Percentiles rank a stretch among this genome's conserved stretches.
Evolutionary conservation across 148 eudicot genomes (phyloP).

Genomic region (Bassia scoparia): DNA sequence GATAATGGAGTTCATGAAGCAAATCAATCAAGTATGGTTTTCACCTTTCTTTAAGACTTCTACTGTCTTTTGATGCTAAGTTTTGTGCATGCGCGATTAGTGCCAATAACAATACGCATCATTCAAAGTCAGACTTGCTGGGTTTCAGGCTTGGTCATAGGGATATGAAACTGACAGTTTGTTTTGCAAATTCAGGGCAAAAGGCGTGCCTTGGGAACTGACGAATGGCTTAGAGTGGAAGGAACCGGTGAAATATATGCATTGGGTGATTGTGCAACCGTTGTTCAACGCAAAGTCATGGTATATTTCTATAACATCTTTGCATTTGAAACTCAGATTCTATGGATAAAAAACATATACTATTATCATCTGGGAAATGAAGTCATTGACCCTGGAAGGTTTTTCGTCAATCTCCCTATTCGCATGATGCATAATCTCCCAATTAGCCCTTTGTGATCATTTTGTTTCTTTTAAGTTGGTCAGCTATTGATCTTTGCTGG

Average conservation of each 20-base stretch:
- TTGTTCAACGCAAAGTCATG: slow-evolving; percentile 65
- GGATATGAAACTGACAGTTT: neutral
- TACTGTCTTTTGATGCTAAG: neutral
- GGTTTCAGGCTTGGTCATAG: neutral
- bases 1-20: slow-evolving; percentile 56
- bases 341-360: neutral
- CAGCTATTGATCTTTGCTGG: neutral
- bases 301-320: slow-evolving; percentile 29
- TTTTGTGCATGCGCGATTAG: too few relatives aligned
- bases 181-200: slow-evolving; percentile 36
- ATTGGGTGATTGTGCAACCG: slow-evolving; percentile 67
- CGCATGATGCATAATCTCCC: neutral
- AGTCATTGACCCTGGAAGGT: neutral
- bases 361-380: neutral
- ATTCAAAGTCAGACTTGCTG: slow-evolving; percentile 1
- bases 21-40: slow-evolving; percentile 43
- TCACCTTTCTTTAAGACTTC: neutral
- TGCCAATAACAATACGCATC: neutral
- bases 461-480: neutral
- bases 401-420: neutral
- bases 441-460: neutral
- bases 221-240: slow-evolving; percentile 79
- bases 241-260: slow-evolving; percentile 55
- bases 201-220: slow-evolving; percentile 74
- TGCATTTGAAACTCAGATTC: neutral